Conservation (phyloP, 73 alveolate genomes). For the Paraurostyla sp. region DNA sequence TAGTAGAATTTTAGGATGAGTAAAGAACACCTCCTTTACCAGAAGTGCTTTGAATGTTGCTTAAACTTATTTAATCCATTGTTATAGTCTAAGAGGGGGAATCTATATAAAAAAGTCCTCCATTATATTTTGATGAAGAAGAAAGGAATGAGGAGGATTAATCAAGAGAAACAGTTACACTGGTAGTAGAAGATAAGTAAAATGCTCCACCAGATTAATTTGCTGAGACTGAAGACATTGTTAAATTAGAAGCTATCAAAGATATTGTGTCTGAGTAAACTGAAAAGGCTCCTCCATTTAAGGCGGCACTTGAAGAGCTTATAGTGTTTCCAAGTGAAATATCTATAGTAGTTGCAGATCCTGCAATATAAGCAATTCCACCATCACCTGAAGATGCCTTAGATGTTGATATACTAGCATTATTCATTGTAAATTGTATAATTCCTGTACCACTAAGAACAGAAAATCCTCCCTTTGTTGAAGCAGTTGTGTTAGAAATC, state of each 20-base stretch:
- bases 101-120: not conserved
- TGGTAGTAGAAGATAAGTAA: not conserved
- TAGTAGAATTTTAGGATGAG: not conserved
- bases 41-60: not conserved
- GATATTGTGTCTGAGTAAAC: too few relatives aligned
- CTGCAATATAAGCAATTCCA: too few relatives aligned
- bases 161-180: not conserved
- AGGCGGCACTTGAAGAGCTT: too few relatives aligned
- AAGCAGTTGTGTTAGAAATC: not conserved
- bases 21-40: not conserved
- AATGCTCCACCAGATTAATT: not conserved
- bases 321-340: too few relatives aligned
- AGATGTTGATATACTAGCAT: too few relatives aligned
- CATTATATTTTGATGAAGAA: not conserved
- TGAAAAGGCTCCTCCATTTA: conserved; percentile 26
- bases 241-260: too few relatives aligned
- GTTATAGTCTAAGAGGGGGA: not conserved
- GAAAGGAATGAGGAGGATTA: not conserved
- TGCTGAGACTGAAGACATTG: too few relatives aligned
- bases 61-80: not conserved
- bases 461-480: not conserved
- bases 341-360: too few relatives aligned
- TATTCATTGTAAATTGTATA: too few relatives aligned
- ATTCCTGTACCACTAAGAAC: too few relatives aligned
- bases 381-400: too few relatives aligned